Base-by-base conservation (phyloP, 2,329 filamentous ascomycete species). In the Penicillium capsulatum region DNA sequence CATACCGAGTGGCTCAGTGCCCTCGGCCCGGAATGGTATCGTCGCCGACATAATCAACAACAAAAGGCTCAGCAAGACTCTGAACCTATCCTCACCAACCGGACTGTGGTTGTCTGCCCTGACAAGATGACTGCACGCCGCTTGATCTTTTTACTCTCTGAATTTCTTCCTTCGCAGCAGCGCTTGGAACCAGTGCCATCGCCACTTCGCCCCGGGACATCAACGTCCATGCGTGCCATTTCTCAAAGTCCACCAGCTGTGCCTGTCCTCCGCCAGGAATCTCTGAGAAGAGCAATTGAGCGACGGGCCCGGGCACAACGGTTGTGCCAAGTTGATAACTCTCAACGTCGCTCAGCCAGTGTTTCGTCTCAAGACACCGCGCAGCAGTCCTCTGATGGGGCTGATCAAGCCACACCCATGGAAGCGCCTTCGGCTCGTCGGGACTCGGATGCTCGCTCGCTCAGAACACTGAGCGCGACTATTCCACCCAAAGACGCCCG, bases 71-170 rank as follows among this genome's bases (percentile, higher is more conserved):
- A 67, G 35, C 64, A 68, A 35, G 67, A 71, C 41, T 62, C 69
- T 17, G 70, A 74, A 31, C 61, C 71, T 19, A 66, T 66, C 15
- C 68, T 79, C 29, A 55, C 70, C 2, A 71, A 71, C 46, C 70
- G 77, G 14, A 80, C 77, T 4, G 69, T 81, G 31, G 72, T 81
- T 30, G 67, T 80, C 17, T 77, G 74, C 9, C 60, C 72, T 3
- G 74, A 79, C 50, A 79, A 79, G 55, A 79, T 79, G 70, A 75
- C 73, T 38, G 75, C 77, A 22, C 68, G 77, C 30, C 66, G 76
- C 27, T 57, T 80, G 36, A 72, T 80, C 13, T 81, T 79, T 48
- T 59, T 81, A 10, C 68, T 80, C 3, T 71, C 77, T 24, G 73
- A 74, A 1, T 80, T 81, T 42, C 57, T 80, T 27, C 77, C 77